Base-by-base conservation (phyloP, 768 basidiomycete genomes). In the Lentinula edodes region DNA sequence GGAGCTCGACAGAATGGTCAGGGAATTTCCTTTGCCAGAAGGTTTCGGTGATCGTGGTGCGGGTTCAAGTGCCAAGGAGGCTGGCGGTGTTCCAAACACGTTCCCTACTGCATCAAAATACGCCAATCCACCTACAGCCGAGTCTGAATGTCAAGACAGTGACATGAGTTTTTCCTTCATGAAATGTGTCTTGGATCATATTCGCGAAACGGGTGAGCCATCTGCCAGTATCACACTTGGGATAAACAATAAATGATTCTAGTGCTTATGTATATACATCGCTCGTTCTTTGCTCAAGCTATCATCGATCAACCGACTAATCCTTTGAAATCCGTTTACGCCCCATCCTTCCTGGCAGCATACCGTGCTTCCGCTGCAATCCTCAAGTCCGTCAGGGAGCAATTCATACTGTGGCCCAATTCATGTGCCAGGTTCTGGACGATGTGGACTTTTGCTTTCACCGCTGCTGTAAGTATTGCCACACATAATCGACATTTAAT, bases 221-320 rank as follows among this genome's bases (percentile, higher is more conserved):
- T 61, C 8, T 15, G 13, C 16, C 32, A 6, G 15, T 28, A 50
- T 18, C 42, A 23, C 4, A 12, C 3, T 39, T 2, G n/a, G 20
- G 45, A 13, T 20, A 13, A 35, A 39, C 18, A 18, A 28, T 32
- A 50, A 61, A 28, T 52, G 32, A 18, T 7, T 12, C 0, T 55
- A 86, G 86, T 84, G 20, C 74, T 87, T 16, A 75, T 87, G 68
- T 85, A 85, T 68, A 80, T 89, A 36, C 86, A 87, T 65, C 79
- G 87, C 28, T 79, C 79, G 61, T 90, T 87, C 75, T 89, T 89
- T 62, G 87, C 88, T 0, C 85, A 86, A 66, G 88, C 88, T 3
- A 82, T 89, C 64, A 83, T 86, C 28, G 86, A 89, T 61, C 79
- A 84, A 41, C 87, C 88, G 0, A 70, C 72, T 32, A 87, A 89